Evolutionary conservation across 2,329 filamentous ascomycete genomes (phyloP).

Genomic region (Metarhizium robertsii): DNA sequence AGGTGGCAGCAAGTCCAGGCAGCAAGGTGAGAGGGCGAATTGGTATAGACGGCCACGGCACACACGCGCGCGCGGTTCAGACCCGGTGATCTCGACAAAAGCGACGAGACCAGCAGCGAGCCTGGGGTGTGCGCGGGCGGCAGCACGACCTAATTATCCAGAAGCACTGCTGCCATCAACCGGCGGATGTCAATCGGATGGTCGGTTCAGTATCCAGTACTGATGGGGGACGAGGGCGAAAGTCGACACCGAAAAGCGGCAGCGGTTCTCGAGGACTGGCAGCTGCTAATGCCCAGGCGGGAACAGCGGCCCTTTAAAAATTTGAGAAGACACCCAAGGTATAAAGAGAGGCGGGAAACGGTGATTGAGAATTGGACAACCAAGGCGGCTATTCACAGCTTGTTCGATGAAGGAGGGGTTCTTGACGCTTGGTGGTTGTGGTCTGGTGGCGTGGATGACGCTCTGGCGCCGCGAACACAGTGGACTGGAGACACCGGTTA

Average conservation of each 20-base stretch:
- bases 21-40: not conserved
- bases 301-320: not conserved
- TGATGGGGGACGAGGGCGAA: not conserved
- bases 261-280: not conserved
- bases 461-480: not conserved
- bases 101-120: conserved; percentile 7
- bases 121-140: conserved; percentile 10
- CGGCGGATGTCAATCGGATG: not conserved
- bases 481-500: too few species aligned
- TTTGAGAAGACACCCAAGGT: not conserved
- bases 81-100: conserved; percentile 8
- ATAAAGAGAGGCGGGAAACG: not conserved
- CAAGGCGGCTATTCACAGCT: not conserved
- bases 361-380: not conserved
- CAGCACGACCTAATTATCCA: conserved; percentile 9
- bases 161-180: conserved; percentile 7
- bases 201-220: not conserved
- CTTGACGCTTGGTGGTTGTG: not conserved
- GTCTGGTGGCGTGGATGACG: not conserved
- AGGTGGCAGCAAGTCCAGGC: not conserved
- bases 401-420: not conserved
- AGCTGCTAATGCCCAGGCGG: not conserved
- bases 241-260: conserved; percentile 5
- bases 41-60: conserved; percentile 4
- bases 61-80: conserved; percentile 8